Evolutionary conservation across 176 grass and related monocot species (phyloP).

Genomic region (Avena insularis): DNA sequence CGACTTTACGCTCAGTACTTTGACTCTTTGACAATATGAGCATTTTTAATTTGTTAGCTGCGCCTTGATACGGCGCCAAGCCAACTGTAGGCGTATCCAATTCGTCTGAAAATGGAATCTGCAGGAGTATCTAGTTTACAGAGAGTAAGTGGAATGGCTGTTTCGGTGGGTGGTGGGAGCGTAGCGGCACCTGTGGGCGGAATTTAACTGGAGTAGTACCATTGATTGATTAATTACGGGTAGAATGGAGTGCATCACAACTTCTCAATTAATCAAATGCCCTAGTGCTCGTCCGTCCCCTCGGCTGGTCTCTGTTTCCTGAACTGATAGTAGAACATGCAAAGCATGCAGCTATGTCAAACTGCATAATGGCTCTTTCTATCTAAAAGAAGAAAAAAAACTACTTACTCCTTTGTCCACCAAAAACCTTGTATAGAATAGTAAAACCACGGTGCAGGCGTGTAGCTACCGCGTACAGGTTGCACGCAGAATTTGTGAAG

Average conservation of each 20-base stretch:
- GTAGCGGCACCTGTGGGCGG: background rate
- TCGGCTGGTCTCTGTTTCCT: background rate
- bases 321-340: background rate
- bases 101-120: too few species aligned
- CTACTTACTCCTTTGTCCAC: too few species aligned
- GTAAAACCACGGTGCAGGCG: background rate
- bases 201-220: background rate
- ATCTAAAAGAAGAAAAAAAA: too few species aligned
- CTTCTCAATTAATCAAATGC: background rate
- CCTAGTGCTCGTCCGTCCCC: background rate
- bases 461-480: background rate
- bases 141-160: too few species aligned
- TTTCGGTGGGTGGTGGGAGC: too few species aligned
- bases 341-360: background rate
- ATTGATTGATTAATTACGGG: background rate
- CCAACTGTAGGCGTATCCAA: background rate
- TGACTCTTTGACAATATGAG: background rate
- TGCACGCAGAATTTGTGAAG: slow-evolving; percentile 11
- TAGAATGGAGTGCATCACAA: background rate
- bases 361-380: too few species aligned
- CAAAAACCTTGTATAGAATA: background rate
- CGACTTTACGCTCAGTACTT: background rate
- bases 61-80: background rate
- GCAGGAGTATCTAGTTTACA: too few species aligned
- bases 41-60: background rate